Percentiles rank a stretch among this genome's conserved stretches.
Conservation (phyloP, 768 basidiomycete genomes). For the Panaeolus papilionaceus region DNA sequence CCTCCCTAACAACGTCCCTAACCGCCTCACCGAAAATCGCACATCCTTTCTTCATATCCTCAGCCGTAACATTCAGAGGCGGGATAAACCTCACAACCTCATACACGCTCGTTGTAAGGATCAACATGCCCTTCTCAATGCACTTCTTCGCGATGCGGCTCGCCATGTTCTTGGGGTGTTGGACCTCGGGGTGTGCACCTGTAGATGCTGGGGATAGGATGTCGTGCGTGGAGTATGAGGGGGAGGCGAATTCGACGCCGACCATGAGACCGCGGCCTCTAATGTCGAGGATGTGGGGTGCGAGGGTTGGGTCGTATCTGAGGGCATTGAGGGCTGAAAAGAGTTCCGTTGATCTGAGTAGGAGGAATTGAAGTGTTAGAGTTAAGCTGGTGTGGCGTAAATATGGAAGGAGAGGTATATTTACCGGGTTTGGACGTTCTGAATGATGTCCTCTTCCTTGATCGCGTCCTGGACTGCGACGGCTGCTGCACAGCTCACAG, state of each 20-base stretch:
- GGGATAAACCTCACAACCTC: slow-evolving; percentile 95
- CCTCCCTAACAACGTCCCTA: slow-evolving; percentile 65
- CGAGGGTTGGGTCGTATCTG: slow-evolving; percentile 55
- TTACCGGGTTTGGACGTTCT: slow-evolving; percentile 78
- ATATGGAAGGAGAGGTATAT: slow-evolving; percentile 19
- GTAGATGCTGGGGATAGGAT: slow-evolving; percentile 29
- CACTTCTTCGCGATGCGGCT: slow-evolving; percentile 78
- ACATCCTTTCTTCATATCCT: slow-evolving; percentile 75
- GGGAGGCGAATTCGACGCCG: slow-evolving; percentile 77
- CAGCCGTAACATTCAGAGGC: slow-evolving; percentile 78
- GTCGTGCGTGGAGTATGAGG: slow-evolving; percentile 51
- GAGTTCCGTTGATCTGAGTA: slow-evolving; percentile 71
- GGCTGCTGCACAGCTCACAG: slow-evolving; percentile 91
- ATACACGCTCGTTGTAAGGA: slow-evolving; percentile 89
- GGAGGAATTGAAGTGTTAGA: background rate
- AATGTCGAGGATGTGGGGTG: slow-evolving; percentile 77
- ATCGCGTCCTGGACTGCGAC: slow-evolving; percentile 82
- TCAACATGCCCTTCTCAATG: slow-evolving; percentile 83
- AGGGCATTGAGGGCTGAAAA: slow-evolving; percentile 65
- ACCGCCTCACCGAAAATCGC: slow-evolving; percentile 74
- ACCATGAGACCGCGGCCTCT: slow-evolving; percentile 93
- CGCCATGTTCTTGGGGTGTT: slow-evolving; percentile 58
- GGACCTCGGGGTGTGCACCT: slow-evolving; percentile 26
- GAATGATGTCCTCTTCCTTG: slow-evolving; percentile 78
- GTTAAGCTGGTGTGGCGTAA: background rate